Evolutionary conservation across 352 stramenopile species (phyloP), one percentile per base, ranked within the genome.

Genomic region (Pilasporangium apinafurcum): DNA sequence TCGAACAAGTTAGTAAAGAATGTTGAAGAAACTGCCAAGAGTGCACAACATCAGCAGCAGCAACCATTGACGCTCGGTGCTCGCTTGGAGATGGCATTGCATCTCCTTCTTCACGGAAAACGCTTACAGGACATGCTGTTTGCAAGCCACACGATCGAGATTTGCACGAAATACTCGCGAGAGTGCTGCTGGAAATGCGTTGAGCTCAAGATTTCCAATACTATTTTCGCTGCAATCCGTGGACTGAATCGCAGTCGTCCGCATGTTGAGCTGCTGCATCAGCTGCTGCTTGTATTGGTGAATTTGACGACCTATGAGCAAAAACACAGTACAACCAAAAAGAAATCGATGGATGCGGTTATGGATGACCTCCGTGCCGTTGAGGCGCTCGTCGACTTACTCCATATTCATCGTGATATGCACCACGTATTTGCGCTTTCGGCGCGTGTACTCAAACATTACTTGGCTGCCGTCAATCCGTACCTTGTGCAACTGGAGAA

Each of bases 371-470:
- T 81, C 24, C 63, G 68, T 7, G 72, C 73, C 22, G 72, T 95
- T 13, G 83, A 97, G 47, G 73, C 88, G 31, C 75, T 98, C 12
- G 74, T 98, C 10, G 92, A 98, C 50, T 55, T 98, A 35, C 59
- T 98, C 45, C 94, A 98, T 59, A 95, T 97, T 47, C 96, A 98
- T 53, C 84, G 86, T 32, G 86, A 95, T 43, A 93, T 92, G 79
- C 67, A 83, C 27, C 63, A 78, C 20, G 61, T 96, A 16, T 95
- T 95, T 40, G 56, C 77, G 29, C 62, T 92, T 1, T 76, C 74
- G 7, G 68, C 76, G 3, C 48, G 61, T 5, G 60, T 90, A 26
- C 57, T 91, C 24, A 65, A 67, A 52, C 73, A 82, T 26, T 85
- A 88, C 49, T 36, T 93, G 7, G 25, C 43, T 6, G 45, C 50